A percentile compares a stretch with the other conserved stretches of the same genome.
These are phyloP conservation scores for Neoascochyta sp. DNA, from an alignment of 2,329 filamentous ascomycete species.

Conservation along the genomic window DNA sequence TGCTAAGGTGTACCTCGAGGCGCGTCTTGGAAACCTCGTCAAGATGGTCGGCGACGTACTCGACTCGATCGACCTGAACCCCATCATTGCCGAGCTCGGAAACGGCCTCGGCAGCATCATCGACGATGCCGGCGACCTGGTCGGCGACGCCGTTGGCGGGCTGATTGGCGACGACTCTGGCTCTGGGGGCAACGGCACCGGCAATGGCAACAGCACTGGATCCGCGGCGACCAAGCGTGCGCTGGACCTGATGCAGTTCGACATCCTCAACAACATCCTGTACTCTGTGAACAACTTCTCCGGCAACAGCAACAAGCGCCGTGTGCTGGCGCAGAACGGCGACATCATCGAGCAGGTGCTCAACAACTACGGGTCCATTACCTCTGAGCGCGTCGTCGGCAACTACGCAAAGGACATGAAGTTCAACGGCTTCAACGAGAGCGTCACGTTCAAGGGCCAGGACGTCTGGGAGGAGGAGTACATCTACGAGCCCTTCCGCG, in stretches of 20 bases:
- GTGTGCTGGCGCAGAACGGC: conserved; percentile 54
- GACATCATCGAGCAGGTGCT: conserved; percentile 53
- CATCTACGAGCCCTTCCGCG: conserved; percentile 52
- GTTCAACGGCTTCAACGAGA: conserved; percentile 51
- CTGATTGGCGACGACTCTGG: conserved; percentile 7
- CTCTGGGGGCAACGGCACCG: conserved; percentile 2
- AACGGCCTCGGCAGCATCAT: conserved; percentile 49
- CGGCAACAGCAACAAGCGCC: conserved; percentile 53
- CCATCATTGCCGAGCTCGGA: conserved; percentile 55
- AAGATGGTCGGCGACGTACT: conserved; percentile 58
- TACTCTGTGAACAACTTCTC: conserved; percentile 60
- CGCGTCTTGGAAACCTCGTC: conserved; percentile 58
- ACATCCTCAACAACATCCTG: conserved; percentile 56
- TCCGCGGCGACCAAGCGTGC: conserved; percentile 23
- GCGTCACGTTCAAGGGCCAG: conserved; percentile 41
- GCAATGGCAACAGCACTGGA: conserved; percentile 8
- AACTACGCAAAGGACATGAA: conserved; percentile 52
- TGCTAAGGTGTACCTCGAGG: conserved; percentile 58
- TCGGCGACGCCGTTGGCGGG: conserved; percentile 23
- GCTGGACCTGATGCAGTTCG: conserved; percentile 41
- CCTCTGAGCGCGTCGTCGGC: conserved; percentile 45
- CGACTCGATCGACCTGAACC: conserved; percentile 58
- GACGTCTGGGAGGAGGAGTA: conserved; percentile 53
- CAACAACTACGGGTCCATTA: conserved; percentile 53
- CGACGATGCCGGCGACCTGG: conserved; percentile 34